A percentile compares a stretch with the other conserved stretches of the same genome.
phyloP scores from a whole-genome alignment of 2,329 filamentous ascomycete genomes.

The Colletotrichum euphorbiae region DNA sequence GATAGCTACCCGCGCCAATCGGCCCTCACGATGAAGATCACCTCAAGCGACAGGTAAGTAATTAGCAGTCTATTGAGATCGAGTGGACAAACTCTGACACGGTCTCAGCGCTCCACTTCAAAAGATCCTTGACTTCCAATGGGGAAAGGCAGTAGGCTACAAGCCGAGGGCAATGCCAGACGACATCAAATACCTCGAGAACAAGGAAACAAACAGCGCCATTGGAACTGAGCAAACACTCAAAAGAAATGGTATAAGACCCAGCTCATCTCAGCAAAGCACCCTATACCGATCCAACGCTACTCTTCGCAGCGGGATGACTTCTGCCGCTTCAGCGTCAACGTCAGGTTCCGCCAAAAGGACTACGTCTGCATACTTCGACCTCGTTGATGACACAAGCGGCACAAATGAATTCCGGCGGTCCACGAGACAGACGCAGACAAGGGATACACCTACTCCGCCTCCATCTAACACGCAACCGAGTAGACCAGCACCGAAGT shows the following conservation, averaged over 20 bases:
- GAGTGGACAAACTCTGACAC: slow-evolving; percentile 1
- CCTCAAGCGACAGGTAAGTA: not conserved
- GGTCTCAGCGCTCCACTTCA: not conserved
- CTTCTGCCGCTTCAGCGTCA: not conserved
- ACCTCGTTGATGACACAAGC: not conserved
- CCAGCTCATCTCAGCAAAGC: slow-evolving; percentile 9
- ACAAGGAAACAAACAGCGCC: slow-evolving; percentile 3
- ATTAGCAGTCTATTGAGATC: not conserved
- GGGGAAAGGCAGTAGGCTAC: not conserved
- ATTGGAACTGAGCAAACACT: not conserved
- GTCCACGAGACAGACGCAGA: slow-evolving; percentile 4
- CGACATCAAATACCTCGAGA: slow-evolving; percentile 16
- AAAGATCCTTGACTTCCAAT: slow-evolving; percentile 5
- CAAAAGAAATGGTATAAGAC: not conserved
- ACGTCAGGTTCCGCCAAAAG: not conserved
- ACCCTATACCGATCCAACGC: not conserved
- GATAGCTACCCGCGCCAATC: too few species aligned
- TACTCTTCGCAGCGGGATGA: slow-evolving; percentile 20
- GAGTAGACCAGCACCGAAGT: slow-evolving; percentile 33
- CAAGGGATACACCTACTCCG: slow-evolving; percentile 12
- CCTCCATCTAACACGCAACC: not conserved
- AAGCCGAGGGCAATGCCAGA: not conserved
- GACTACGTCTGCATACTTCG: not conserved
- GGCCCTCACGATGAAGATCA: not conserved
- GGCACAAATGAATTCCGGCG: not conserved